Evolutionary conservation across 305 asterid species (phyloP), one percentile per base, ranked within the genome.

Genomic region (Fraxinus paxiana): DNA sequence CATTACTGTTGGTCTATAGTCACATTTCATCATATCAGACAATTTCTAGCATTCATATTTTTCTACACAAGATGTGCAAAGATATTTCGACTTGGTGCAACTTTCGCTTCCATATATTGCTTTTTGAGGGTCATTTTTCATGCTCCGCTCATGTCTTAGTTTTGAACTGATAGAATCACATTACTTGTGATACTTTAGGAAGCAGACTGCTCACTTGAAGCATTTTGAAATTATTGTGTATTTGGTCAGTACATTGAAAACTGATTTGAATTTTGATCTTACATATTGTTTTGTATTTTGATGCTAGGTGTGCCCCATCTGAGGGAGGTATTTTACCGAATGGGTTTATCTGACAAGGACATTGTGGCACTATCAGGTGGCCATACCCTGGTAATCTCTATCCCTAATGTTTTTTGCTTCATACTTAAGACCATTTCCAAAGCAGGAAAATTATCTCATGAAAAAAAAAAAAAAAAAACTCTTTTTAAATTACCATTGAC

Each of bases 341-440:
- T 96, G 98, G 99, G 98, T 72, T 89, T 96, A 85, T 89, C 98
- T 78, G 92, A 92, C 87, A 89, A 92, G 85, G 98, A 94, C 69
- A 96, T 96, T 35, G 98, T 94, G 88, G 97, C 98, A 69, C 90
- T 96, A 70, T 96, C 98, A 0, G 99, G 98, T 73, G 99, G 82
- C 83, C 99, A 96, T 86, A 92, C 98, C 12, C 87, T 94, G 92
- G 98, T 94, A 91, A 84, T 85, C 81, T 69, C 69, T 33, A 20
- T 61, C 8, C 33, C 12, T 22, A 22, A 2, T 20, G 26, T 20
- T 61, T 17, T 61, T 61, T 61, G 71, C n/a, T 2, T 8, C 15
- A 18, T 2, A 8, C 18, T 28, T 65, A 4, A 4, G 73, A 65
- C 20, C 7, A 26, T 26, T 26, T 65, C 30, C n/a, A 24, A 24